Evolutionary conservation across 2,329 filamentous ascomycete genomes (phyloP).

Genomic region (Ophiosphaerella herpotricha): DNA sequence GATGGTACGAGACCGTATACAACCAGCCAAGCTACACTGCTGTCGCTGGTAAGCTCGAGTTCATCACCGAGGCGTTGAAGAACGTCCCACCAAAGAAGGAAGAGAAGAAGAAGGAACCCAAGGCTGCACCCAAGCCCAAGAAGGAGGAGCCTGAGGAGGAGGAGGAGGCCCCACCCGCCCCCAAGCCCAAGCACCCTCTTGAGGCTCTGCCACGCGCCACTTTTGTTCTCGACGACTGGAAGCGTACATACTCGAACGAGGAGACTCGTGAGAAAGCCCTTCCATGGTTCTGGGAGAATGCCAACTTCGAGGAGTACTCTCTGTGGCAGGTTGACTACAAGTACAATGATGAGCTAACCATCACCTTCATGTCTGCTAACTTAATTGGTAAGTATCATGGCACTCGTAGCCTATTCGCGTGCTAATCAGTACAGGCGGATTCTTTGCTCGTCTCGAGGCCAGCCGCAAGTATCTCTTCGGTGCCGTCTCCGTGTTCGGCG

Average conservation of each 20-base stretch:
- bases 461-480: constrained; percentile 99
- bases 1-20: constrained; percentile 94
- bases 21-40: constrained; percentile 90
- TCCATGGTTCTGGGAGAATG: constrained; percentile 98
- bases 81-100: constrained; percentile 75
- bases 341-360: constrained; percentile 97
- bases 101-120: constrained; percentile 75
- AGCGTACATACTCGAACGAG: constrained; percentile 98
- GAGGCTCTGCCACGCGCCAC: constrained; percentile 80
- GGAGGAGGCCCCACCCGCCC: constrained; percentile 64
- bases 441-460: constrained; percentile 95
- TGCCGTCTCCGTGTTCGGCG: constrained; percentile 83
- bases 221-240: constrained; percentile 93
- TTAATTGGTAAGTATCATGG: constrained; percentile 68
- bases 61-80: constrained; percentile 81
- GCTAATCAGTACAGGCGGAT: constrained; percentile 64
- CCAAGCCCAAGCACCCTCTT: constrained; percentile 96
- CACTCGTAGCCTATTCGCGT: background rate
- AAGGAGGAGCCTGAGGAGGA: constrained; percentile 65
- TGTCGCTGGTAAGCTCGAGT: constrained; percentile 73
- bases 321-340: constrained; percentile 96
- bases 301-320: constrained; percentile 92
- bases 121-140: constrained; percentile 59
- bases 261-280: constrained; percentile 80
- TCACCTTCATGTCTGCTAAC: constrained; percentile 99